phyloP scores from a whole-genome alignment of 2,329 filamentous ascomycete genomes.

The Neofusicoccum parvum region DNA sequence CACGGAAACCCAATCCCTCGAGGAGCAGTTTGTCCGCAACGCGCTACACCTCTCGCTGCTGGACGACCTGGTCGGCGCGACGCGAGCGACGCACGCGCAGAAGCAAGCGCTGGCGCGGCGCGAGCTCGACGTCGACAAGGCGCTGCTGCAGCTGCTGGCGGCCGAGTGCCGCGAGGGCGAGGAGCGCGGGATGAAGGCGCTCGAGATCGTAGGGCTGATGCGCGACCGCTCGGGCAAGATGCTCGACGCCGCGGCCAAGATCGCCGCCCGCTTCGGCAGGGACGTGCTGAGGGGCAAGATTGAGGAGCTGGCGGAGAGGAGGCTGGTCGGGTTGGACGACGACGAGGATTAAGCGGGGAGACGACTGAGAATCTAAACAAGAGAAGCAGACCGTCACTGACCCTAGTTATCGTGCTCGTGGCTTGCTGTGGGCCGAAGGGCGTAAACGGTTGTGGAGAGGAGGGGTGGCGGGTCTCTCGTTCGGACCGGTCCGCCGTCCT shows the following conservation, averaged over 20 bases:
- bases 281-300: slow-evolving; percentile 88
- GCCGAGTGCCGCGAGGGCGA: slow-evolving; percentile 90
- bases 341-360: background rate
- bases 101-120: slow-evolving; percentile 68
- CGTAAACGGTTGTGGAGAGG: no score
- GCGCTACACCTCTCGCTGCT: slow-evolving; percentile 73
- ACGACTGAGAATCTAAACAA: no score
- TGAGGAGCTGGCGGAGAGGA: slow-evolving; percentile 74
- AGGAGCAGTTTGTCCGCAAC: slow-evolving; percentile 79
- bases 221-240: slow-evolving; percentile 82
- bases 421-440: no score
- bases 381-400: no score
- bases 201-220: slow-evolving; percentile 89
- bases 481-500: background rate
- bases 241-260: slow-evolving; percentile 86
- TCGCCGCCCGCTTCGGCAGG: slow-evolving; percentile 82
- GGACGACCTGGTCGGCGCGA: slow-evolving; percentile 71
- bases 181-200: slow-evolving; percentile 88
- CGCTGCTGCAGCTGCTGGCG: slow-evolving; percentile 83
- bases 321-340: slow-evolving; percentile 58
- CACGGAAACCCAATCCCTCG: slow-evolving; percentile 65
- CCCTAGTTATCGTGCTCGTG: no score
- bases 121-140: slow-evolving; percentile 87
- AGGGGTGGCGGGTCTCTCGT: slow-evolving; percentile 1
- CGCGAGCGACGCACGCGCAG: slow-evolving; percentile 65